A percentile compares a stretch with the other conserved stretches of the same genome.
Conservation (phyloP, 768 basidiomycete species). For the Myochromella boudieri region DNA sequence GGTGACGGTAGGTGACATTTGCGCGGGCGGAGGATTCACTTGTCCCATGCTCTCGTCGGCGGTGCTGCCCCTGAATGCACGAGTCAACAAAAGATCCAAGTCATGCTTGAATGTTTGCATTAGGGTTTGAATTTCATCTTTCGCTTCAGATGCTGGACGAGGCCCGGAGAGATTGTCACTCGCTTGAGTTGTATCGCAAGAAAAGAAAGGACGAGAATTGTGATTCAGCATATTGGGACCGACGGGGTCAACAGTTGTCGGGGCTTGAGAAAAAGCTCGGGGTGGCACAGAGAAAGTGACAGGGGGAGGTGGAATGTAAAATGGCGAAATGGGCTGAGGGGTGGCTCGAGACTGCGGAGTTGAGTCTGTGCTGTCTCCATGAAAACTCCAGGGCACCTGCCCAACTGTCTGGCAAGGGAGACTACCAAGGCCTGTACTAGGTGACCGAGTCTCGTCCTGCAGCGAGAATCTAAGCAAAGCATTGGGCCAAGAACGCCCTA, state of each 20-base stretch:
- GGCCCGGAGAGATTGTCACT: conserved; percentile 26
- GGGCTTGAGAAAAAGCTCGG: conserved; percentile 20
- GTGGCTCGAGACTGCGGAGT: conserved; percentile 1
- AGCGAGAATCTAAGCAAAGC: conserved; percentile 65
- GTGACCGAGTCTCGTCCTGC: conserved; percentile 50
- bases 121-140: conserved; percentile 46
- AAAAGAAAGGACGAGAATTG: not conserved
- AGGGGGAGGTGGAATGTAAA: conserved; percentile 34
- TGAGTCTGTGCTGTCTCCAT: not conserved
- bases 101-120: conserved; percentile 53
- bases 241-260: conserved; percentile 22
- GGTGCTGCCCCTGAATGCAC: conserved; percentile 30
- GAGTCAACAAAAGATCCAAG: conserved; percentile 45
- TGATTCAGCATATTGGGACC: not conserved
- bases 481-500: conserved; percentile 51
- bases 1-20: conserved; percentile 1
- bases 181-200: conserved; percentile 10
- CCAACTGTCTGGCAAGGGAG: conserved; percentile 11
- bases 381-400: conserved; percentile 4
- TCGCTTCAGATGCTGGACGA: conserved; percentile 46
- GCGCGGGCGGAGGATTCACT: conserved; percentile 1
- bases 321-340: conserved; percentile 24
- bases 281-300: conserved; percentile 30
- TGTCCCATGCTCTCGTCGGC: not conserved
- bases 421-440: too few species aligned